Conservation (phyloP, 1,284 basidiomycete species). For the Cryptococcus neoformans region DNA sequence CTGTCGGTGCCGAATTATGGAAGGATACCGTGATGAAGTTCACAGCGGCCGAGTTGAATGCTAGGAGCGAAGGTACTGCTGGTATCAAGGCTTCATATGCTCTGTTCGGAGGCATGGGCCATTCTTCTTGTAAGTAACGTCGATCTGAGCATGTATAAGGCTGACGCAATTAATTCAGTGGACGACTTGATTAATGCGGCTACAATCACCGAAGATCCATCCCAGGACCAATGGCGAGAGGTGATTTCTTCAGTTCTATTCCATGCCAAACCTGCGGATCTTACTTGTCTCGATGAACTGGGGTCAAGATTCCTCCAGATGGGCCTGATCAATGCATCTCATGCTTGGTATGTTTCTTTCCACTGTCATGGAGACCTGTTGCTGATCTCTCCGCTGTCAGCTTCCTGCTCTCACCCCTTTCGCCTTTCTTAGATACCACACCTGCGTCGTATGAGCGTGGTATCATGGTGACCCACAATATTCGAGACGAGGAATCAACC, state of each 20-base stretch:
- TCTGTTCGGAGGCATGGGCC: conserved; percentile 69
- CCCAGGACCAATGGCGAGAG: conserved; percentile 69
- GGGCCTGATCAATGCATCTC: conserved; percentile 79
- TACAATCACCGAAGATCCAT: conserved; percentile 35
- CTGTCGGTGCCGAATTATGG: conserved; percentile 91
- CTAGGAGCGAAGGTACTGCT: conserved; percentile 18
- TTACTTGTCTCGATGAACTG: conserved; percentile 76
- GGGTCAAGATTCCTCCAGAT: conserved; percentile 76
- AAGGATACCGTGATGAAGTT: conserved; percentile 87
- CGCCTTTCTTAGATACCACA: conserved; percentile 62
- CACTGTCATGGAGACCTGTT: not conserved
- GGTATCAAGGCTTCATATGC: conserved; percentile 74
- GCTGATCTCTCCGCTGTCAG: conserved; percentile 53
- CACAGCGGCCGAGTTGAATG: conserved; percentile 69
- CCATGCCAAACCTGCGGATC: conserved; percentile 60
- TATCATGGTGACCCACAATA: conserved; percentile 36
- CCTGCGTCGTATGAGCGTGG: conserved; percentile 34
- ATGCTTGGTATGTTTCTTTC: conserved; percentile 66
- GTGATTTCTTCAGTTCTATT: conserved; percentile 80
- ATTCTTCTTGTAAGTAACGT: conserved; percentile 61
- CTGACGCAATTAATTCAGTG: conserved; percentile 12
- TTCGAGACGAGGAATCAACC: conserved; percentile 59
- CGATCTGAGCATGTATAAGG: not conserved
- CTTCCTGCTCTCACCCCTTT: conserved; percentile 82
- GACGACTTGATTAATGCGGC: conserved; percentile 35